A percentile compares a stretch with the other conserved stretches of the same genome.
Evolutionary conservation across 1,284 basidiomycete genomes (phyloP).

Genomic region (Cryptococcus amylolentus): DNA sequence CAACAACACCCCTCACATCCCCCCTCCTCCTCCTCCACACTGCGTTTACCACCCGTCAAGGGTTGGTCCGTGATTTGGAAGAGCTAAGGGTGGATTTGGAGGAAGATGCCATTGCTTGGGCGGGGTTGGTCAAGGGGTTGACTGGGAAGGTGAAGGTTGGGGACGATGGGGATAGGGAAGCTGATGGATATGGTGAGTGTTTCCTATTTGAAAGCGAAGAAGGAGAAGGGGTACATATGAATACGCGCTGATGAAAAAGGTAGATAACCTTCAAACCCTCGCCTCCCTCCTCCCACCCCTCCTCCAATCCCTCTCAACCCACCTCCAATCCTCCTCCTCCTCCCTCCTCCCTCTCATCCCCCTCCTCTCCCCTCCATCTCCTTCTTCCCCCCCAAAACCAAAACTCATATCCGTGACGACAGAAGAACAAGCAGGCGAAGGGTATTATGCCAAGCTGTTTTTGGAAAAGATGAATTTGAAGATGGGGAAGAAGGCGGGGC

Average conservation of each 20-base stretch:
- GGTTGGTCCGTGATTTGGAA: not conserved
- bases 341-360: not conserved
- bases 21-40: not conserved
- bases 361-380: not conserved
- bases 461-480: no score
- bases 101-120: not conserved
- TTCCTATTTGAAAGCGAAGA: not conserved
- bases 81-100: not conserved
- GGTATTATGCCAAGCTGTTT: no score
- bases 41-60: not conserved
- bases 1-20: not conserved
- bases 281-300: not conserved
- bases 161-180: not conserved
- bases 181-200: not conserved
- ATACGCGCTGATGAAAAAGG: no score
- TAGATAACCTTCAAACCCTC: not conserved
- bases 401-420: no score
- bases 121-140: not conserved
- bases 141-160: not conserved
- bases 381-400: not conserved
- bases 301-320: not conserved
- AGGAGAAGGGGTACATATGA: not conserved
- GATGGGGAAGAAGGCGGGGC: no score
- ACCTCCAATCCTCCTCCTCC: not conserved
- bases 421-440: no score